Evolutionary conservation across 2,329 filamentous ascomycete species (phyloP), one percentile per base, ranked within the genome.

Genomic region (Ophiognomonia clavigignenti-juglandacearum): DNA sequence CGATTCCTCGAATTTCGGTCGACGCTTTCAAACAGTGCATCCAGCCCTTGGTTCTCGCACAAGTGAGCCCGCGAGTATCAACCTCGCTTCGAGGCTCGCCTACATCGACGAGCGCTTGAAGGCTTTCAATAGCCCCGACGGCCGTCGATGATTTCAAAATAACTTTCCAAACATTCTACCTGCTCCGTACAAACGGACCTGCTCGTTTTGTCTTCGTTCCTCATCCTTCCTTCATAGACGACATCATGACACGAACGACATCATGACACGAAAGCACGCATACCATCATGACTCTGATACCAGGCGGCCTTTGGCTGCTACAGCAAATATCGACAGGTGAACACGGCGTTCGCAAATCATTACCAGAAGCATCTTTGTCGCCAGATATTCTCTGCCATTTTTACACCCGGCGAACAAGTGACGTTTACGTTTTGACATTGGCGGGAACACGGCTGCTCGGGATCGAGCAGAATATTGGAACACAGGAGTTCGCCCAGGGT

Each of bases 61-160:
- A 32, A 47, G 62, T 5, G 56, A 64, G n/a, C 57, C 64, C 6
- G 61, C 66, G 19, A 65, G 68, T 47, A 63, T 71, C 13, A 72
- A 71, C 31, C 61, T 81, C 36, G 68, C 72, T 19, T 71, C 69
- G 29, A 74, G 76, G 10, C 63, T 82, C 46, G 75, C 77, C 4
- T 80, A 82, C 52, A 72, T 82, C 39, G 77, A 82, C 56, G 72
- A 78, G 54, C 73, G 77, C 31, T 70, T 82, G 36, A 74, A 73
- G 54, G 74, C 78, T 50, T 66, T 81, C 48, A 71, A 75, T 50
- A 71, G 66, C 39, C 70, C 71, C 31, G 66, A 67, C 44, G 57
- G 64, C 35, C 64, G 61, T 8, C 66, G 67, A 48, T 70, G 70
- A 42, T 75, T 77, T 7, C 70, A 35, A 76, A 64, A 69, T 50